Evolutionary conservation across 139 green algal genomes (phyloP), one percentile per base, ranked within the genome.

Genomic region (Volvox africanus): DNA sequence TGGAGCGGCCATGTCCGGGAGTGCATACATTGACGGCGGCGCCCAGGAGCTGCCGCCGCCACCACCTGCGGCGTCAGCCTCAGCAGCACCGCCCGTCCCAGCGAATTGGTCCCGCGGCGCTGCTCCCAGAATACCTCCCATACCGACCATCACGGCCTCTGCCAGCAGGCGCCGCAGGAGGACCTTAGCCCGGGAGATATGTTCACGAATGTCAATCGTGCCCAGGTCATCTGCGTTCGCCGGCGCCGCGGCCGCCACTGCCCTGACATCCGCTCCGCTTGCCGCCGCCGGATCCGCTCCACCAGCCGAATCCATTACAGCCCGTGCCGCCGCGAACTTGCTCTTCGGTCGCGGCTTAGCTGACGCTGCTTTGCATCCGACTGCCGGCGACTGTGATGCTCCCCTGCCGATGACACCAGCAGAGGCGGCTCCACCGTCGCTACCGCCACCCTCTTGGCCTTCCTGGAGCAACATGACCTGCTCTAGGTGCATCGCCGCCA

Each of bases 401-500:
- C 14, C 16, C 76, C 76, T 36, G 33, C 76, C 35, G 78, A 2
- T 19, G 18, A 19, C 78, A 19, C 9, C 36, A 24, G 26, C 37
- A 50, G 37, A 36, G n/a, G 37, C 78, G 78, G 37, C 37, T 3
- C 14, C 71, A 24, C 37, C 78, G 80, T 11, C 50, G 80, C 50
- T 44, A 55, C 50, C 50, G 20, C 50, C 80, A 55, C 24, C 28
- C 11, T 18, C 28, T 2, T 30, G 24, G 35, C 18, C 33, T 32
- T 44, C 36, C 36, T 80, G 28, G 26, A 30, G 16, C 67, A 30
- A 1, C 68, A 80, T 17, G 19, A 37, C 69, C 18, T 80, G 30
- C 22, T 89, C 85, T 28, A 89, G n/a, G 22, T 89, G 85, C 28
- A 89, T 36, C n/a, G 85, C 69, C 50, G 85, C 85, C 69, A 89